Base-by-base conservation (phyloP, 2,329 filamentous ascomycete species). In the Orbilia quercus region DNA sequence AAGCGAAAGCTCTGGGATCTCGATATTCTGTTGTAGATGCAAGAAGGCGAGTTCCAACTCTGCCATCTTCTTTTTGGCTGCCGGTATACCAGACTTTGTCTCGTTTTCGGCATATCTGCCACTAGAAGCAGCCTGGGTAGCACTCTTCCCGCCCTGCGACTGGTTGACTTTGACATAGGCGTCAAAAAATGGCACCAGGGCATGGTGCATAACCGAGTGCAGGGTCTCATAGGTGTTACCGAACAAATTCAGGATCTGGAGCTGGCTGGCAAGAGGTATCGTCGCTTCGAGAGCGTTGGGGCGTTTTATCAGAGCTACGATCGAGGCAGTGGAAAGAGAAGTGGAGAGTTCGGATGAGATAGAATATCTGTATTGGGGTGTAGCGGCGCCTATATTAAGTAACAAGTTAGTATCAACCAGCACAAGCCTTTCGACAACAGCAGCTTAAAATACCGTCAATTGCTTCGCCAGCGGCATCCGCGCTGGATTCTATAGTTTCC, bases 31-130 rank as follows among this genome's bases (percentile, higher is more conserved):
- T 81, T 97, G 93, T 62, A 99, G 84, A 79, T 99, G 94, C 67
- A 92, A 85, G 78, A 99, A 83, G 77, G 90, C 95, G 77, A 96
- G 85, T 80, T 96, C 93, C 77, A 99, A 83, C 80, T 99, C 96
- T 55, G 94, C 95, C 80, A 98, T 89, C 79, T 92, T 91, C 86
- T 96, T 96, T 84, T 96, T 96, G 18, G 95, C 94, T n/a, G 94
- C 92, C 14, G 95, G 92, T 75, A 99, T 93, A 72, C 95, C 95
- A 18, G 60, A 66, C 23, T 74, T 74, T 1, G 63, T 63, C 47
- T 74, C 70, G 31, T 69, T 74, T 14, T 74, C 70, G 16, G 64
- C 70, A 51, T 63, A 87, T 78, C 92, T 88, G 75, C 88, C 89
- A 79, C 91, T 89, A 62, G 84, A 83, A 14, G 88, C 87, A 79